phyloP scores from a whole-genome alignment of 768 basidiomycete genomes.

The Tephrocybe sp. region DNA sequence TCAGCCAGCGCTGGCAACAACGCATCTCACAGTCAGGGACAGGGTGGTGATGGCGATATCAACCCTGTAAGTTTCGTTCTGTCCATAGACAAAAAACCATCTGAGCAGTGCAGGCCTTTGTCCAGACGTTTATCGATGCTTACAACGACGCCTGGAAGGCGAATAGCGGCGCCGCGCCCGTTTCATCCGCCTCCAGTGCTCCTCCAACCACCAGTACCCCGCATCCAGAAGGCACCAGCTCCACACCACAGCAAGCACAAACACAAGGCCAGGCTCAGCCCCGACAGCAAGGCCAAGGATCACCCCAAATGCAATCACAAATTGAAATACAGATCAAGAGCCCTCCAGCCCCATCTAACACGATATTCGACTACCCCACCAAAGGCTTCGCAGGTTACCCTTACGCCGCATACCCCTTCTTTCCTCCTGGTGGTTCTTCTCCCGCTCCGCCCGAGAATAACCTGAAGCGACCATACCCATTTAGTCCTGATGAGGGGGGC shows the following conservation, averaged over 20 bases:
- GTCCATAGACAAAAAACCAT: not conserved
- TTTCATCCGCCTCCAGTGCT: slow-evolving; percentile 22
- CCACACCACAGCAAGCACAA: slow-evolving; percentile 2
- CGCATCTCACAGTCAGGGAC: not conserved
- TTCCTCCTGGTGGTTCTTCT: slow-evolving; percentile 2
- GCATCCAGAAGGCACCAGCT: slow-evolving; percentile 5
- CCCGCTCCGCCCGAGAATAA: not conserved
- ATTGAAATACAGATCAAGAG: slow-evolving; percentile 12
- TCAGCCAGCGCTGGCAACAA: not conserved
- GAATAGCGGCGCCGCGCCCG: slow-evolving; percentile 37
- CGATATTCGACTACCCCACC: slow-evolving; percentile 20
- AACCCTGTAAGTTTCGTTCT: slow-evolving; percentile 1
- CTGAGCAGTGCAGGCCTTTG: slow-evolving; percentile 17
- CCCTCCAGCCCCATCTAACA: slow-evolving; percentile 21
- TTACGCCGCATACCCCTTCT: slow-evolving; percentile 17
- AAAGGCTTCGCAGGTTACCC: slow-evolving; percentile 13
- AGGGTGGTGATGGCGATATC: not conserved
- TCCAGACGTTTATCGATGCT: slow-evolving; percentile 47
- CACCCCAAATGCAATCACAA: slow-evolving; percentile 19
- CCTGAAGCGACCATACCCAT: slow-evolving; percentile 26
- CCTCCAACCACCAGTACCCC: slow-evolving; percentile 3
- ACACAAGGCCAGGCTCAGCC: not conserved
- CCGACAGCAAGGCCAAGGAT: slow-evolving; percentile 15
- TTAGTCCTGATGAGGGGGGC: slow-evolving; percentile 7
- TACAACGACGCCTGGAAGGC: slow-evolving; percentile 66